Evolutionary conservation across 2,329 filamentous ascomycete genomes (phyloP).

Genomic region (Paramyrothecium sp.): DNA sequence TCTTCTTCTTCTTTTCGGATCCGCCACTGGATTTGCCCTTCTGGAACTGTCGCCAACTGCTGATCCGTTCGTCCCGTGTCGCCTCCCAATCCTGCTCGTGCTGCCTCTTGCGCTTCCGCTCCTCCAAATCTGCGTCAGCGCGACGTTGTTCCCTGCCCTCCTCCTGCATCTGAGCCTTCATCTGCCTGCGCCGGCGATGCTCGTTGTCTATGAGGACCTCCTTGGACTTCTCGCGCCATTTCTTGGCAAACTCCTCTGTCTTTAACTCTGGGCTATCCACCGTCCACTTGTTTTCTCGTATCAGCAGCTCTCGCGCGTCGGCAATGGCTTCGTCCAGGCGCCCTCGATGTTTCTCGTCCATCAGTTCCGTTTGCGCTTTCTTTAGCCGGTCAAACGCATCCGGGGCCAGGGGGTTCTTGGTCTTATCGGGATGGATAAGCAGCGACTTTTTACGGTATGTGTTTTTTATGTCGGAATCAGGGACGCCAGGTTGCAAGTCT

Average conservation of each 20-base stretch:
- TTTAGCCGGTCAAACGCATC: slow-evolving; percentile 97
- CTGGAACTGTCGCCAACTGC: slow-evolving; percentile 90
- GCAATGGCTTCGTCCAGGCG: slow-evolving; percentile 92
- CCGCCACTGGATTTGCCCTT: slow-evolving; percentile 60
- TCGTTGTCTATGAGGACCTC: slow-evolving; percentile 93
- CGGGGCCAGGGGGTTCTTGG: slow-evolving; percentile 82
- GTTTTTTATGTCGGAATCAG: slow-evolving; percentile 93
- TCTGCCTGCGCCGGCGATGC: slow-evolving; percentile 75
- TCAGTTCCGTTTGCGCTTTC: slow-evolving; percentile 86
- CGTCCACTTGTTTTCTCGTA: slow-evolving; percentile 92
- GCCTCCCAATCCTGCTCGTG: slow-evolving; percentile 96
- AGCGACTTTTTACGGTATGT: slow-evolving; percentile 97
- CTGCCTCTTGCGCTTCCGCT: slow-evolving; percentile 81
- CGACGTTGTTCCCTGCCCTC: slow-evolving; percentile 86
- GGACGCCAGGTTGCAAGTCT: slow-evolving; percentile 90
- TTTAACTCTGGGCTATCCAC: slow-evolving; percentile 84
- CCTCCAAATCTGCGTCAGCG: slow-evolving; percentile 80
- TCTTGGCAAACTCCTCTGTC: slow-evolving; percentile 75
- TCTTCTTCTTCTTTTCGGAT: slow-evolving; percentile 56
- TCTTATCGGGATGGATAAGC: slow-evolving; percentile 98
- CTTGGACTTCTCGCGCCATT: slow-evolving; percentile 89
- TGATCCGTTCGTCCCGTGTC: slow-evolving; percentile 85
- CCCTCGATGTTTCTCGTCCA: slow-evolving; percentile 89
- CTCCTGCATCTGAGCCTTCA: slow-evolving; percentile 95
- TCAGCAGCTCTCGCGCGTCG: slow-evolving; percentile 90